Evolutionary conservation across 306 rosid species (phyloP).

Genomic region (Dalbergia cochinchinensis): DNA sequence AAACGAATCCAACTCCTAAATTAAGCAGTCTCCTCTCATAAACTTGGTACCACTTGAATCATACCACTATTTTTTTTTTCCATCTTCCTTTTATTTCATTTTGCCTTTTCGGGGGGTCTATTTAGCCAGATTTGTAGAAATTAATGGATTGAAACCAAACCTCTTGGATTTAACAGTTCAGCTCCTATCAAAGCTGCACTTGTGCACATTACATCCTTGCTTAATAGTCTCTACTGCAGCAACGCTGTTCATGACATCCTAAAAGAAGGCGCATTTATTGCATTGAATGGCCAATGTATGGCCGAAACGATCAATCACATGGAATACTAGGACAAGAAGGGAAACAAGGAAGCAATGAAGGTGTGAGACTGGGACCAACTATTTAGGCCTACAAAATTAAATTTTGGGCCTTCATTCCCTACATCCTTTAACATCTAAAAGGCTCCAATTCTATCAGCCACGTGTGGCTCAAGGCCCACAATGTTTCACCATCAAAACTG

Average conservation of each 20-base stretch:
- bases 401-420: constrained; percentile 47
- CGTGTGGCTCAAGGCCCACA: constrained; percentile 66
- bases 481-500: constrained; percentile 48
- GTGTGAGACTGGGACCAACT: constrained; percentile 45
- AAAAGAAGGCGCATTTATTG: constrained; percentile 48
- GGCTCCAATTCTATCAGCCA: constrained; percentile 47
- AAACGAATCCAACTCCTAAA: neutral
- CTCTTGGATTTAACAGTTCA: neutral
- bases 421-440: constrained; percentile 42
- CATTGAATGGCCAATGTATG: constrained; percentile 29
- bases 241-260: constrained; percentile 13
- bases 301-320: constrained; percentile 44
- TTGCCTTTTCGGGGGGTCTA: neutral
- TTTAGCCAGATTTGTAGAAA: neutral
- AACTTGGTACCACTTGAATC: neutral
- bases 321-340: constrained; percentile 31
- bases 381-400: constrained; percentile 22
- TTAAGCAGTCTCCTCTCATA: neutral
- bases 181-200: constrained; percentile 24
- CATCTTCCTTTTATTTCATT: neutral
- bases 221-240: constrained; percentile 25
- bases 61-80: neutral
- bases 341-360: constrained; percentile 49
- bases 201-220: constrained; percentile 9
- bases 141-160: neutral